Conservation (phyloP, 768 basidiomycete species). For the Lentinula boryana region DNA sequence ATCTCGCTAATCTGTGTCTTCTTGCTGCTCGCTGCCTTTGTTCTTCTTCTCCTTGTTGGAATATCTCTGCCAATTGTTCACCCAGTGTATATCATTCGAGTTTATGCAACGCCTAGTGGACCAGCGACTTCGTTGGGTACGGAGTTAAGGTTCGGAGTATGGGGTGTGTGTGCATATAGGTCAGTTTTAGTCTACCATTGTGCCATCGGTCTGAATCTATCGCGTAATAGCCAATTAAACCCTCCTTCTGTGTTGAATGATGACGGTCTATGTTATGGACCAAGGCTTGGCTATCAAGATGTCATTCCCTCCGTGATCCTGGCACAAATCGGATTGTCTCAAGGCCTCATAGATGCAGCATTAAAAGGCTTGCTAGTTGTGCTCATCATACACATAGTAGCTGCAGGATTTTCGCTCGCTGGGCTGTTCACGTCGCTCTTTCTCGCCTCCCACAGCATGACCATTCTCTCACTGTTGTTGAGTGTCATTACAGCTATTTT, state of each 20-base stretch:
- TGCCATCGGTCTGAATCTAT: neutral
- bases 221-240: constrained; percentile 19
- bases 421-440: constrained; percentile 50
- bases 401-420: constrained; percentile 52
- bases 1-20: constrained; percentile 42
- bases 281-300: constrained; percentile 57
- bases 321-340: constrained; percentile 35
- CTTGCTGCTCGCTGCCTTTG: constrained; percentile 53
- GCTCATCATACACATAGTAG: constrained; percentile 66
- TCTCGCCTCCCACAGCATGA: constrained; percentile 46
- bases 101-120: constrained; percentile 29
- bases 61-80: constrained; percentile 74
- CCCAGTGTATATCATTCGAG: constrained; percentile 52
- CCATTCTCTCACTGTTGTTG: constrained; percentile 54
- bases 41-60: constrained; percentile 73
- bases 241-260: constrained; percentile 32
- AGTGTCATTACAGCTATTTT: constrained; percentile 53
- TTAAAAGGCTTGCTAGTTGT: constrained; percentile 44
- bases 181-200: constrained; percentile 12
- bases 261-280: constrained; percentile 50
- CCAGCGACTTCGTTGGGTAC: constrained; percentile 50
- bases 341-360: constrained; percentile 36
- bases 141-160: constrained; percentile 69
- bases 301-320: constrained; percentile 44
- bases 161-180: constrained; percentile 75